Conservation (phyloP, 371 early-diverging fungal species). For the Lichtheimia hyalospora region DNA sequence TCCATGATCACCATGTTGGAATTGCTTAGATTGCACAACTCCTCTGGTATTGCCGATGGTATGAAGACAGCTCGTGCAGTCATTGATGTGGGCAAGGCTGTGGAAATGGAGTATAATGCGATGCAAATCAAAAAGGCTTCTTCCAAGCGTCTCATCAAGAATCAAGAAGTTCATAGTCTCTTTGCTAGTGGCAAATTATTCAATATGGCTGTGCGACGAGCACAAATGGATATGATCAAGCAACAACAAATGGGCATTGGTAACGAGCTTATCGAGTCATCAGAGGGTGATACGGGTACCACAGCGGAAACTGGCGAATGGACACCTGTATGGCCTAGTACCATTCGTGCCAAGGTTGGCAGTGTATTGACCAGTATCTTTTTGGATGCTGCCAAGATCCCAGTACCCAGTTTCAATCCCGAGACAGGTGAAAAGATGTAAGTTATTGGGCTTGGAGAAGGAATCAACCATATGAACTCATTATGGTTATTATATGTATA, state of each 20-base stretch:
- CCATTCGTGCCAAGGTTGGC: slow-evolving; percentile 65
- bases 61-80: slow-evolving; percentile 67
- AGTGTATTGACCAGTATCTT: slow-evolving; percentile 71
- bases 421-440: slow-evolving; percentile 54
- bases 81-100: slow-evolving; percentile 70
- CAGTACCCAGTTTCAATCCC: slow-evolving; percentile 59
- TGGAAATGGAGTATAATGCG: slow-evolving; percentile 86
- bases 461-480: too few relatives aligned
- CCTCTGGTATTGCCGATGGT: slow-evolving; percentile 61
- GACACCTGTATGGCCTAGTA: slow-evolving; percentile 68
- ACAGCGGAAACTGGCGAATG: slow-evolving; percentile 39
- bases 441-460: slow-evolving; percentile 1
- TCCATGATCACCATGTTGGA: slow-evolving; percentile 87
- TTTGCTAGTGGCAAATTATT: slow-evolving; percentile 75
- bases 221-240: slow-evolving; percentile 57
- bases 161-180: slow-evolving; percentile 57
- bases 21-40: slow-evolving; percentile 66
- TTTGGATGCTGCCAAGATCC: slow-evolving; percentile 74
- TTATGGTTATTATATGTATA: background rate
- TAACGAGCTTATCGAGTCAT: slow-evolving; percentile 9
- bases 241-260: slow-evolving; percentile 30
- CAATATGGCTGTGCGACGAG: slow-evolving; percentile 75
- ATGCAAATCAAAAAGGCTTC: slow-evolving; percentile 63
- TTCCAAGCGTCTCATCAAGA: slow-evolving; percentile 22
- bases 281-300: slow-evolving; percentile 32